Conservation (phyloP, 129 eudicot genomes). For the Calendula officinalis region DNA sequence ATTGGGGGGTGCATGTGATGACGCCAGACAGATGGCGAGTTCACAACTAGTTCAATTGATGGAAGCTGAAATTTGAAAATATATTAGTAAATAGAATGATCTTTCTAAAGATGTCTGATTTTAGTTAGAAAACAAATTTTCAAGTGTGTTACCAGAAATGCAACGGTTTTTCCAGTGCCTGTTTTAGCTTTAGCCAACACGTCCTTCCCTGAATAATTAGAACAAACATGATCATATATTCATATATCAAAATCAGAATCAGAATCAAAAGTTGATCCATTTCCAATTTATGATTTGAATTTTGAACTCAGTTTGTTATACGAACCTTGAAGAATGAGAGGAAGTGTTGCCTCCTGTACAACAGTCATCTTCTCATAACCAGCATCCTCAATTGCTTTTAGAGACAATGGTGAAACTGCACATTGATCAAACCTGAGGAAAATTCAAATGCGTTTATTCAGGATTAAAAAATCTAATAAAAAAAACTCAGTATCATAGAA, state of each 20-base stretch:
- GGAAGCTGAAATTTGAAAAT: slow-evolving; percentile 72
- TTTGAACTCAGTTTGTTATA: background rate
- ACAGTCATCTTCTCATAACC: slow-evolving; percentile 96
- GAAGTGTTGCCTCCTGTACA: slow-evolving; percentile 97
- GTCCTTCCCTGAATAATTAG: slow-evolving; percentile 68
- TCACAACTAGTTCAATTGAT: slow-evolving; percentile 70
- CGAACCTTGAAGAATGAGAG: slow-evolving; percentile 74
- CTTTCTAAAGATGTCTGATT: no score
- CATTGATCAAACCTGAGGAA: slow-evolving; percentile 85
- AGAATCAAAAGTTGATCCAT: slow-evolving; percentile 10
- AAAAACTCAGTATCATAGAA: background rate
- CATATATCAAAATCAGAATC: background rate
- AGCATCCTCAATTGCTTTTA: slow-evolving; percentile 88
- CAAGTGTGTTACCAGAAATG: slow-evolving; percentile 60
- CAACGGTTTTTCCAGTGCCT: slow-evolving; percentile 98
- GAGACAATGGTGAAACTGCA: slow-evolving; percentile 61
- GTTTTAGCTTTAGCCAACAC: slow-evolving; percentile 96
- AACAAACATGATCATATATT: background rate
- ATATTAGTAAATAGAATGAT: background rate
- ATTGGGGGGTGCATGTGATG: slow-evolving; percentile 88
- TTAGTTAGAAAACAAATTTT: background rate
- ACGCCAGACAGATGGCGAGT: slow-evolving; percentile 51
- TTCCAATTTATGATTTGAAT: slow-evolving; percentile 5
- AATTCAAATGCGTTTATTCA: background rate
- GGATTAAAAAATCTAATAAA: background rate